Evolutionary conservation across 192 early-diverging fungal species (phyloP), one percentile per base, ranked within the genome.

Genomic region (Ambispora gerdemannii): DNA sequence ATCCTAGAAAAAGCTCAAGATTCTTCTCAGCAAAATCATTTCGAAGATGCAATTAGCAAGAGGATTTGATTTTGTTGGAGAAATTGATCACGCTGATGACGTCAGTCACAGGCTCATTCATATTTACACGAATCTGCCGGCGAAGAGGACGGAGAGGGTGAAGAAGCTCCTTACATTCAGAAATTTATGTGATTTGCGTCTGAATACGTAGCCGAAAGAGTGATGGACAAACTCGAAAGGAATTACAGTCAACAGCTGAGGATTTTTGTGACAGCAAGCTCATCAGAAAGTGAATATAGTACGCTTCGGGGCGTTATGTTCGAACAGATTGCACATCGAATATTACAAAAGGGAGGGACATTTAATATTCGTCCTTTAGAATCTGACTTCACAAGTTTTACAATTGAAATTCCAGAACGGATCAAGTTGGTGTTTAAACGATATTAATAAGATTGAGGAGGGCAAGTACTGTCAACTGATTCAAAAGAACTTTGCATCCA

Each of bases 311-410:
- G 32, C 4, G 2, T 11, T 24, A 4, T 67, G 17, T 52, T 67
- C 15, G 33, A 67, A 3, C 19, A 50, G 2, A 34, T 67, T 52
- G 47, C 65, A 27, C 50, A 67, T 2, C 13, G 19, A 67, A 67
- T 53, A 2, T 50, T 67, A 52, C 32, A 20, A 52, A 34, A 53
- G 4, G 31, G 31, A 22, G 47, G 65, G 24, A 33, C 17, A 32
- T 50, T 67, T 31, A 53, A 67, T 24, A 27, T 50, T 67, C 19
- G 50, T 52, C 27, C 20, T 67, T 32, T 67, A 52, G 50, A 50
- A n/a, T 27, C 63, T 2, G 2, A 65, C 2, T 0, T 33, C 13
- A 64, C 10, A 60, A 49, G 38, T 19, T 49, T 6, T 1, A 30
- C 17, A 43, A 43, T 63, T 63, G 36, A 63, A 25, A 4, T 65